Conservation (phyloP, 2,329 filamentous ascomycete genomes). For the Xylariaceae sp. region DNA sequence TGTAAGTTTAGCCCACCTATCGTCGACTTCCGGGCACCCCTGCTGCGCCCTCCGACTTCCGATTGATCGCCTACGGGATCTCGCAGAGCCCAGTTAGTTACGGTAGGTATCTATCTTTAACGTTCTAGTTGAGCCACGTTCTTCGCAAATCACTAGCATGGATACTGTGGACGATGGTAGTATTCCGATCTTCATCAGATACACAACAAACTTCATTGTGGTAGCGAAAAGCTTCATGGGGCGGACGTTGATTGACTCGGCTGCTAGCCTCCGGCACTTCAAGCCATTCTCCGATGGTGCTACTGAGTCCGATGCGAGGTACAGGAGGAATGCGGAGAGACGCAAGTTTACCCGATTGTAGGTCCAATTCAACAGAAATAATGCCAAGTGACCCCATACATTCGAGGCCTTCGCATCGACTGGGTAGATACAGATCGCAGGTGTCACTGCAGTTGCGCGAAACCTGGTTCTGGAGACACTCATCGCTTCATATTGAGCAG, state of each 20-base stretch:
- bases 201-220: background rate
- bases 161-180: background rate
- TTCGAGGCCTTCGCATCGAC: no score
- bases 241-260: background rate
- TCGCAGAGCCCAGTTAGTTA: no score
- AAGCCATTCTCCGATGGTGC: no score
- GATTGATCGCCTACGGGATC: no score
- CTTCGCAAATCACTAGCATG: background rate
- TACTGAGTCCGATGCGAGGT: background rate
- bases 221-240: background rate
- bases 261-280: background rate
- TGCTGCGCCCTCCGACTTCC: no score
- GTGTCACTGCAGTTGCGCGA: constrained; percentile 4
- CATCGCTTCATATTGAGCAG: constrained; percentile 20
- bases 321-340: constrained; percentile 1
- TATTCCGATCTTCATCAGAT: background rate
- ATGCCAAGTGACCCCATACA: no score
- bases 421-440: constrained; percentile 1
- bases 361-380: no score
- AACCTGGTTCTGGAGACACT: background rate
- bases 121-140: no score
- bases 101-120: no score
- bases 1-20: no score
- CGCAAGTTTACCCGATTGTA: constrained; percentile 3
- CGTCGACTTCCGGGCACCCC: no score